Evolutionary conservation across 148 eudicot genomes (phyloP), one percentile per base, ranked within the genome.

Genomic region (Chenopodium suecicum): DNA sequence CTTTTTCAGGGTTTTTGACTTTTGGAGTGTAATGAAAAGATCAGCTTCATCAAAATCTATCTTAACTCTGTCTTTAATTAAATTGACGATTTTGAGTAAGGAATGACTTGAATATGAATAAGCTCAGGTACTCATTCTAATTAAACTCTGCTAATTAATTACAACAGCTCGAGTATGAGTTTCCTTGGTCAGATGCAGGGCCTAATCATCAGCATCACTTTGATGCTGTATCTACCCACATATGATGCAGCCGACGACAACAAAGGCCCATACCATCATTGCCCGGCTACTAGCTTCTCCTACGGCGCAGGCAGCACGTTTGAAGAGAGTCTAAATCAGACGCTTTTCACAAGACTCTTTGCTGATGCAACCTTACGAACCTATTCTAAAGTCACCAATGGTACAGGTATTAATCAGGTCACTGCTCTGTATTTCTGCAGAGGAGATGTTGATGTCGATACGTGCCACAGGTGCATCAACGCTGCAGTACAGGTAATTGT

Each of bases 351-450:
- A 13, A 16, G n/a, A 12, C n/a, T 82, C 14, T 11, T 71, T 3
- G 14, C 9, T 1, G 11, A 41, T 1, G 68, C 84, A 0, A 23
- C 76, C 19, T 13, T 11, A 2, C 7, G 23, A 12, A 25, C 34
- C 60, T 83, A 16, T 58, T 63, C 31, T 4, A 48, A 22, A 7
- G 17, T 47, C 65, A 31, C 69, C 17, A 32, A 19, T 0, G 85
- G 83, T 1, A 64, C 58, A 1, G 72, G 63, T 4, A 62, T 44
- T 3, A 73, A 79, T 71, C 32, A 54, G 23, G 58, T 80, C 13
- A 60, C 76, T 19, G 85, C 83, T 20, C 79, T 84, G 25, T 86
- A 23, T 78, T 80, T 48, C 80, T 86, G 89, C 74, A 80, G 80
- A 0, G 89, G 84, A 19, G 79, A 83, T 9, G 23, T 84, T 7